Base-by-base conservation (phyloP, 805 yeast species). In the Hermanozyma aechmeae region DNA sequence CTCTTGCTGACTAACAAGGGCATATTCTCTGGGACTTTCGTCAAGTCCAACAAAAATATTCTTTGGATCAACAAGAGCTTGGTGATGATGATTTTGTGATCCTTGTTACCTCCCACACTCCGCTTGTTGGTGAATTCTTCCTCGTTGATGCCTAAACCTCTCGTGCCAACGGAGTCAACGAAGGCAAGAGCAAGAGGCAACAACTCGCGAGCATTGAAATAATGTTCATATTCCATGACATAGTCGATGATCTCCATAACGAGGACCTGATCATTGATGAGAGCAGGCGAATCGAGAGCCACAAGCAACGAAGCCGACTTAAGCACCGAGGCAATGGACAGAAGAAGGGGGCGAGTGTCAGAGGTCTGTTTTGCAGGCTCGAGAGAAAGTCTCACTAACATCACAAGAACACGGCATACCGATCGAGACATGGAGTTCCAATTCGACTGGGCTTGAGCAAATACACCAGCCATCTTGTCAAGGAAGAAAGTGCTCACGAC, bases 351-450 rank as follows among this genome's bases (percentile, higher is more conserved):
- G 38, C 53, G 51, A 15, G 30, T 25, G 20, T 45, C 43, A 9
- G 29, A 31, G 20, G 35, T 26, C 16, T 37, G 43, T n/a, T 29
- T 29, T 19, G 37, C 16, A 2, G 65, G 42, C 23, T 30, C 30
- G 13, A 56, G 42, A 0, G 64, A 51, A 26, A 62, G 48, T 32
- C 65, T 66, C 29, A 78, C 46, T 24, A 79, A 43, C 26, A 74
- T 54, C 4, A 73, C 62, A 13, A 73, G 62, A 7, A 73, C 62
- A 28, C 86, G 67, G 41, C 84, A 77, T 23, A 76, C 53, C 0
- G 82, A 71, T 45, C 84, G 62, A 4, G 82, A 76, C 26, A 71
- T 60, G 21, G 73, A 63, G 46, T 61, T 73, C 85, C 86, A 78
- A 27, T 64, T 71, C 3, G 61, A 51, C 23, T 60, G 62, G 11